These are phyloP conservation scores for Ochromonas danica DNA, from an alignment of 108 stramenopile species.

Conservation along the genomic window DNA sequence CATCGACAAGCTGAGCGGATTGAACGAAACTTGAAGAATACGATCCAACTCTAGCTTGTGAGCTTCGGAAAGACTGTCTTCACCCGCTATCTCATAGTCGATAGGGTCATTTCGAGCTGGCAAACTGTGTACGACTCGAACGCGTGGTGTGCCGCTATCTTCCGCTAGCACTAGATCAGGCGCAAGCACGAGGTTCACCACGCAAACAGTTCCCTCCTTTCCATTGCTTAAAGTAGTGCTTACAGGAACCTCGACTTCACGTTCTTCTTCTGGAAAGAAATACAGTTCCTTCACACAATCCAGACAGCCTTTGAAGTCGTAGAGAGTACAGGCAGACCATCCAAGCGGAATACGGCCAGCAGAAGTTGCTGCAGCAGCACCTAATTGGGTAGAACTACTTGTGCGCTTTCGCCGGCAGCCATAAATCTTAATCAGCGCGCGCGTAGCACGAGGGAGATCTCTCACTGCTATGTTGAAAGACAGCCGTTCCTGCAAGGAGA, in stretches of 20 bases:
- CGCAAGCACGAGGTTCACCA: background rate
- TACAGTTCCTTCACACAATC: background rate
- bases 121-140: constrained; percentile 22
- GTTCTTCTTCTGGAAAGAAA: constrained; percentile 4
- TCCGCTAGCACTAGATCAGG: constrained; percentile 6
- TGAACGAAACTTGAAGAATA: constrained; percentile 9
- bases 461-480: constrained; percentile 24
- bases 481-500: background rate
- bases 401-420: background rate
- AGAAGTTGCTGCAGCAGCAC: background rate
- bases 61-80: background rate
- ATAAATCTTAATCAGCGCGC: background rate
- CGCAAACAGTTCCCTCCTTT: background rate
- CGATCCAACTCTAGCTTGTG: constrained; percentile 18
- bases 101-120: constrained; percentile 12
- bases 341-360: background rate
- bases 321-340: constrained; percentile 21
- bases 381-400: background rate
- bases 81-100: background rate
- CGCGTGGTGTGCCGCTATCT: background rate
- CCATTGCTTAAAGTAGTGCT: constrained; percentile 23
- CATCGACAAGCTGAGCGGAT: background rate
- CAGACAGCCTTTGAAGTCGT: constrained; percentile 29
- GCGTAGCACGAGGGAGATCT: constrained; percentile 41
- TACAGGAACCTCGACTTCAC: constrained; percentile 30